Percentiles rank a stretch among this genome's conserved stretches.
Evolutionary conservation across 495 filamentous ascomycete species (phyloP).

Genomic region (Trichoderma orchidacearum): DNA sequence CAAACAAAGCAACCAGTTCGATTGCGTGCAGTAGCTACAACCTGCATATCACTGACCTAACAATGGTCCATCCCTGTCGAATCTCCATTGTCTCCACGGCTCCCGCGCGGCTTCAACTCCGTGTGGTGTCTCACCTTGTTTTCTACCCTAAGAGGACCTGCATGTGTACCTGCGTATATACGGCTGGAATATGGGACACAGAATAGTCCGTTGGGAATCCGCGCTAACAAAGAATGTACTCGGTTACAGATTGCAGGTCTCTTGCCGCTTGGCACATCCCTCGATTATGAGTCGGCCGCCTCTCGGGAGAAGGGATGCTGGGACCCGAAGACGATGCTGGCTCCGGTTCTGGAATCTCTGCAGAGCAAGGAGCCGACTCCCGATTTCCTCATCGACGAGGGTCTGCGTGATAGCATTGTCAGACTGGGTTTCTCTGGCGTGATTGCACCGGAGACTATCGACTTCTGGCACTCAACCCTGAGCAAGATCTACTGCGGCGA

Average conservation of each 20-base stretch:
- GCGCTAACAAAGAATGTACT: not conserved
- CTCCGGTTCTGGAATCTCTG: constrained; percentile 32
- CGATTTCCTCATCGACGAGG: constrained; percentile 40
- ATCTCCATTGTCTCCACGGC: not conserved
- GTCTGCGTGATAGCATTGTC: constrained; percentile 39
- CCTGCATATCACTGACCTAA: not conserved
- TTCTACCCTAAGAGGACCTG: not conserved
- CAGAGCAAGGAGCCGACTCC: constrained; percentile 25
- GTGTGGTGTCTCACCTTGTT: not conserved
- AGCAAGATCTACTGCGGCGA: constrained; percentile 44
- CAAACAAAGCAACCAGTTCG: not conserved
- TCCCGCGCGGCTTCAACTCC: not conserved
- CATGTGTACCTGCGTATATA: not conserved
- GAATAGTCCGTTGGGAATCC: not conserved
- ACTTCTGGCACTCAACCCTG: constrained; percentile 40
- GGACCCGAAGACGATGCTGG: constrained; percentile 32
- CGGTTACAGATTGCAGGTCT: constrained; percentile 37
- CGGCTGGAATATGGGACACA: not conserved
- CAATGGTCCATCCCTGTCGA: not conserved
- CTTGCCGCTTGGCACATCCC: constrained; percentile 46
- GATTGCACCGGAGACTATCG: constrained; percentile 19
- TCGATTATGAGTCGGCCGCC: constrained; percentile 45
- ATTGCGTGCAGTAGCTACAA: too few species aligned
- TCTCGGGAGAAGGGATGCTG: constrained; percentile 41
- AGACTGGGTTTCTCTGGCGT: constrained; percentile 41